phyloP scores from a whole-genome alignment of 1,284 basidiomycete genomes.

The Papiliotrema nemorosa region DNA sequence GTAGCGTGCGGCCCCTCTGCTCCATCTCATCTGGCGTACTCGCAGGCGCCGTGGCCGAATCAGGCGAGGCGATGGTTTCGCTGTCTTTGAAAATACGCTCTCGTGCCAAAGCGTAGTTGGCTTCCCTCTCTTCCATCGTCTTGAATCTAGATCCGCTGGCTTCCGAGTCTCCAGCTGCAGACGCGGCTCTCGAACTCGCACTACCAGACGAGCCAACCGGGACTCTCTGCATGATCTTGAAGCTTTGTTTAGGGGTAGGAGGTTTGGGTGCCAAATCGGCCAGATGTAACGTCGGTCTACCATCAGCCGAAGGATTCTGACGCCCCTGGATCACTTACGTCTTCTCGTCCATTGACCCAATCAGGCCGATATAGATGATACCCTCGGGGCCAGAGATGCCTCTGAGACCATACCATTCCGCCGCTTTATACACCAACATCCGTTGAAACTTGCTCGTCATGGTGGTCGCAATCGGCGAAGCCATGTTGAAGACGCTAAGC shows the following conservation, averaged over 20 bases:
- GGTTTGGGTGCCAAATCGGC: slow-evolving; percentile 24
- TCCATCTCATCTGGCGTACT: not conserved
- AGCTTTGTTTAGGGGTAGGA: slow-evolving; percentile 28
- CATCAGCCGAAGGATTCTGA: slow-evolving; percentile 8
- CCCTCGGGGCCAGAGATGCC: slow-evolving; percentile 16
- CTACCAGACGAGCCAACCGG: slow-evolving; percentile 7
- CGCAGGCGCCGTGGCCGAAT: not conserved
- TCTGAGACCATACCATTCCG: slow-evolving; percentile 46
- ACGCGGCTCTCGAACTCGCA: slow-evolving; percentile 6
- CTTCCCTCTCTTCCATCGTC: slow-evolving; percentile 42
- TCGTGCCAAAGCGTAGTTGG: slow-evolving; percentile 36
- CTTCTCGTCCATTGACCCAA: slow-evolving; percentile 28
- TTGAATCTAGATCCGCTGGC: slow-evolving; percentile 19
- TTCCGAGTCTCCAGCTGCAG: slow-evolving; percentile 7
- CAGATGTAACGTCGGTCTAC: slow-evolving; percentile 21
- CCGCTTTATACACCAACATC: slow-evolving; percentile 46
- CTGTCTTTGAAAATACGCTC: slow-evolving; percentile 30
- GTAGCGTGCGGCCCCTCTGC: not conserved
- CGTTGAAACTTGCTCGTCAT: slow-evolving; percentile 40
- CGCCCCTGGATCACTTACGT: slow-evolving; percentile 15
- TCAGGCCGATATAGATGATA: slow-evolving; percentile 32
- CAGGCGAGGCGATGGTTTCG: not conserved
- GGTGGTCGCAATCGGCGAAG: slow-evolving; percentile 19
- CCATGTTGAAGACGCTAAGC: slow-evolving; percentile 16
- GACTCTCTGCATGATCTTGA: slow-evolving; percentile 42